Conservation (phyloP, 169 alveolate species). For the Cyclospora cayetanensis region DNA sequence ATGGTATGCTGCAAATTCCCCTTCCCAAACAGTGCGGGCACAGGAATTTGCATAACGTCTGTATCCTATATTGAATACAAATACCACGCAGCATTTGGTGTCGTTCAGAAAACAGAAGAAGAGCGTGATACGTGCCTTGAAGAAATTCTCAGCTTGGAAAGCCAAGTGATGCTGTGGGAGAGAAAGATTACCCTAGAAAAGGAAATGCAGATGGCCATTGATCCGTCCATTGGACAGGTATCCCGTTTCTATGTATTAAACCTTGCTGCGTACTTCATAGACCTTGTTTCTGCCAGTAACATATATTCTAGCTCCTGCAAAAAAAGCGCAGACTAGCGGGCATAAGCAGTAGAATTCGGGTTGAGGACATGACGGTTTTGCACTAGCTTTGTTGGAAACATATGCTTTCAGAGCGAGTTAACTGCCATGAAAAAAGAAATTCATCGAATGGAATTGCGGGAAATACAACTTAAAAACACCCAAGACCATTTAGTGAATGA, state of each 20-base stretch:
- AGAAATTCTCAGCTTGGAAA: slow-evolving; percentile 85
- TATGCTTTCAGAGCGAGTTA: slow-evolving; percentile 79
- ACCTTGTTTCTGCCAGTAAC: not conserved
- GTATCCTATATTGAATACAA: too few species aligned
- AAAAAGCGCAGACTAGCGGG: not conserved
- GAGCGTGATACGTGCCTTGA: slow-evolving; percentile 84
- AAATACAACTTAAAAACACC: slow-evolving; percentile 85
- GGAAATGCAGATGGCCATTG: slow-evolving; percentile 93
- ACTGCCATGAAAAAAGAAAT: slow-evolving; percentile 91
- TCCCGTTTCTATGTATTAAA: too few species aligned
- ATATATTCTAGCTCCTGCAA: not conserved
- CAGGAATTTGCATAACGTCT: not conserved
- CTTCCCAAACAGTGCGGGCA: too few species aligned
- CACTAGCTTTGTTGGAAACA: not conserved
- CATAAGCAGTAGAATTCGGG: too few species aligned
- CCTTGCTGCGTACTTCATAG: too few species aligned
- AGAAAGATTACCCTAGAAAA: slow-evolving; percentile 91
- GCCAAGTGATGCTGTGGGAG: slow-evolving; percentile 92
- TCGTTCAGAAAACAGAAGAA: slow-evolving; percentile 83
- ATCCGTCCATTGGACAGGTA: slow-evolving; percentile 92
- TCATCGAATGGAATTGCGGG: slow-evolving; percentile 91
- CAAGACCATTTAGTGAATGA: slow-evolving; percentile 89
- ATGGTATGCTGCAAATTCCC: too few species aligned
- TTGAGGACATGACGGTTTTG: too few species aligned
- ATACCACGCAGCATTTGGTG: not conserved